Percentiles rank a stretch among this genome's conserved stretches.
phyloP scores from a whole-genome alignment of 345 rosid genomes.

The Capsella bursapastoris region DNA sequence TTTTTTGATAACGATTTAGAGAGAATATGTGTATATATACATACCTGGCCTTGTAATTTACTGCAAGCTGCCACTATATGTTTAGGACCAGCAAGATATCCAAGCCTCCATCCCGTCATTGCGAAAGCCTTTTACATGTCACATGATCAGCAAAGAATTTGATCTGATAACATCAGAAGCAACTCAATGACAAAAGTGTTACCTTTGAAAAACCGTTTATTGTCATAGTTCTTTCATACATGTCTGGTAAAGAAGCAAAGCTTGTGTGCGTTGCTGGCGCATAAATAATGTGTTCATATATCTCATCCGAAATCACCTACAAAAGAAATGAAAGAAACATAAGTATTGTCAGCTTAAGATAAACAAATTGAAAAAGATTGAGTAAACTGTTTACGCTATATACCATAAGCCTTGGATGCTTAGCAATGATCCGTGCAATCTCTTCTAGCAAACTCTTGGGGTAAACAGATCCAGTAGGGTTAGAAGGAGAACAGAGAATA shows the following conservation, averaged over 20 bases:
- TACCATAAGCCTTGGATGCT: constrained; percentile 98
- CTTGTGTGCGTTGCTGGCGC: constrained; percentile 89
- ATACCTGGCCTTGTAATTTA: constrained; percentile 98
- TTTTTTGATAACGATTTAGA: background rate
- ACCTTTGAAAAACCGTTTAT: constrained; percentile 99
- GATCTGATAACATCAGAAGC: background rate
- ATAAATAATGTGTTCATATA: constrained; percentile 95
- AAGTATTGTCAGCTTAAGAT: background rate
- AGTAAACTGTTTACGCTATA: background rate
- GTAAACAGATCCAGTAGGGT: constrained; percentile 99
- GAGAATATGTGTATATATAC: background rate
- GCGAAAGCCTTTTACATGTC: constrained; percentile 82
- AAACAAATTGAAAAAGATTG: background rate
- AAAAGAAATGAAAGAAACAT: constrained; percentile 23
- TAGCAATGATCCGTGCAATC: constrained; percentile 82
- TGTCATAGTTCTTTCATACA: constrained; percentile 95
- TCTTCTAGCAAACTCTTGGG: constrained; percentile 87
- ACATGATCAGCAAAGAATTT: constrained; percentile 16
- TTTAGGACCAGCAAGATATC: constrained; percentile 92
- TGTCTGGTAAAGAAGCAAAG: constrained; percentile 93
- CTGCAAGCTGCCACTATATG: constrained; percentile 92
- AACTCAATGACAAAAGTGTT: constrained; percentile 14
- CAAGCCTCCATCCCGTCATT: constrained; percentile 99
- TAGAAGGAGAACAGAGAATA: constrained; percentile 93
- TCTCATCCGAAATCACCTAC: constrained; percentile 95